Evolutionary conservation across 164 flowering plant species (phyloP).

Genomic region (Dillenia turbinata): DNA sequence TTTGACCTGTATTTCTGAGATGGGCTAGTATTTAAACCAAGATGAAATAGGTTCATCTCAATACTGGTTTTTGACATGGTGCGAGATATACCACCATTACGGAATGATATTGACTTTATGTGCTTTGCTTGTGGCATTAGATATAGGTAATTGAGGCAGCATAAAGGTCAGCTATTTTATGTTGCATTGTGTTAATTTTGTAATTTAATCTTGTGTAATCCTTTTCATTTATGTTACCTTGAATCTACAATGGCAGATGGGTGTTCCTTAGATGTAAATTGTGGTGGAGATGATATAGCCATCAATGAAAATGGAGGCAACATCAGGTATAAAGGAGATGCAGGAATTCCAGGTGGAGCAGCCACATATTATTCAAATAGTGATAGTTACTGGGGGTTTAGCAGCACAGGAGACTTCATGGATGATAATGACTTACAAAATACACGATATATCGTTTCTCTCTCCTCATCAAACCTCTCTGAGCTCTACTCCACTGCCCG

Average conservation of each 20-base stretch:
- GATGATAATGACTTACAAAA: slow-evolving; percentile 41
- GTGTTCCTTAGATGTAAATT: slow-evolving; percentile 55
- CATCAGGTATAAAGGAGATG: slow-evolving; percentile 50
- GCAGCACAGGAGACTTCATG: slow-evolving; percentile 77
- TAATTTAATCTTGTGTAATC: neutral
- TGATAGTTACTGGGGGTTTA: slow-evolving; percentile 56
- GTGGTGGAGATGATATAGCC: slow-evolving; percentile 56
- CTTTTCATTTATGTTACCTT: neutral
- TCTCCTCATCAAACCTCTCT: slow-evolving; percentile 23
- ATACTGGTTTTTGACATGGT: too few relatives aligned
- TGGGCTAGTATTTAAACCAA: too few relatives aligned
- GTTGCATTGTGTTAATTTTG: neutral
- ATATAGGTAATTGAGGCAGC: too few relatives aligned
- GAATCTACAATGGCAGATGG: slow-evolving; percentile 28
- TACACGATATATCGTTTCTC: slow-evolving; percentile 19
- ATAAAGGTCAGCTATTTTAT: too few relatives aligned
- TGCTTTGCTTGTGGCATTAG: too few relatives aligned
- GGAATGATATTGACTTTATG: too few relatives aligned
- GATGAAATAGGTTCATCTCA: too few relatives aligned
- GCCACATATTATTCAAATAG: slow-evolving; percentile 28
- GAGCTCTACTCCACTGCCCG: slow-evolving; percentile 63
- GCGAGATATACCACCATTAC: too few relatives aligned
- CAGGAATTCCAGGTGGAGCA: slow-evolving; percentile 36
- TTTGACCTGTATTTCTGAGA: too few relatives aligned
- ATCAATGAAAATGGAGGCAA: slow-evolving; percentile 14